A percentile compares a stretch with the other conserved stretches of the same genome.
Conservation (phyloP, 768 basidiomycete species). For the Tylopilus intermedius region DNA sequence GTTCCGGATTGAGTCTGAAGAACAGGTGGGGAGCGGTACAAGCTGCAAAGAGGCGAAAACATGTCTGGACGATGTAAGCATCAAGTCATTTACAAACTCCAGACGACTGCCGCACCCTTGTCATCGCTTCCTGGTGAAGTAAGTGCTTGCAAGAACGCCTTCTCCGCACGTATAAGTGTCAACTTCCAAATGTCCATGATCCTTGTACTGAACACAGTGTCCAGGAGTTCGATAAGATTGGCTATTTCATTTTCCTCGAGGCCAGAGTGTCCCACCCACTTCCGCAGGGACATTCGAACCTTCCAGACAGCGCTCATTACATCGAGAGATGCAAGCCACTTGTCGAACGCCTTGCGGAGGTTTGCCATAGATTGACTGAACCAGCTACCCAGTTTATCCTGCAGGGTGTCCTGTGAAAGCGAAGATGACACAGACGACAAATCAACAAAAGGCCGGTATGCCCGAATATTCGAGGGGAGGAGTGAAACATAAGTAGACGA, state of each 20-base stretch:
- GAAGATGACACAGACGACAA: slow-evolving; percentile 53
- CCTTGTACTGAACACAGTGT: slow-evolving; percentile 50
- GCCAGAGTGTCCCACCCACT: slow-evolving; percentile 40
- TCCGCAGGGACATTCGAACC: slow-evolving; percentile 48
- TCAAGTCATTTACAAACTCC: not conserved
- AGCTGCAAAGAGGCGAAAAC: slow-evolving; percentile 44
- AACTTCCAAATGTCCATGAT: slow-evolving; percentile 57
- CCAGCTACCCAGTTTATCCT: slow-evolving; percentile 56
- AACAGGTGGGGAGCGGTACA: slow-evolving; percentile 52
- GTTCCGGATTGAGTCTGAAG: slow-evolving; percentile 41
- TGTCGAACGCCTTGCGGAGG: slow-evolving; percentile 41
- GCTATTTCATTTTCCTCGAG: slow-evolving; percentile 46
- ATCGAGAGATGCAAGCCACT: slow-evolving; percentile 59
- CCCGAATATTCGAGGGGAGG: slow-evolving; percentile 63
- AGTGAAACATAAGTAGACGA: slow-evolving; percentile 80
- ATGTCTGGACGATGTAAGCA: slow-evolving; percentile 35
- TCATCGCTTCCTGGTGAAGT: slow-evolving; percentile 17
- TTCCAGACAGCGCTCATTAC: slow-evolving; percentile 68
- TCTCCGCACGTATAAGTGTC: slow-evolving; percentile 39
- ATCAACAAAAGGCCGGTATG: slow-evolving; percentile 85
- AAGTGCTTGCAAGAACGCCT: slow-evolving; percentile 44
- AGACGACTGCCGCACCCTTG: slow-evolving; percentile 14
- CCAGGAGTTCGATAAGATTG: slow-evolving; percentile 42
- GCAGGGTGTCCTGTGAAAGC: slow-evolving; percentile 40
- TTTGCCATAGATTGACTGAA: slow-evolving; percentile 47